Base-by-base conservation (phyloP, 805 yeast species). In the Tetrapisispora fleetii region DNA sequence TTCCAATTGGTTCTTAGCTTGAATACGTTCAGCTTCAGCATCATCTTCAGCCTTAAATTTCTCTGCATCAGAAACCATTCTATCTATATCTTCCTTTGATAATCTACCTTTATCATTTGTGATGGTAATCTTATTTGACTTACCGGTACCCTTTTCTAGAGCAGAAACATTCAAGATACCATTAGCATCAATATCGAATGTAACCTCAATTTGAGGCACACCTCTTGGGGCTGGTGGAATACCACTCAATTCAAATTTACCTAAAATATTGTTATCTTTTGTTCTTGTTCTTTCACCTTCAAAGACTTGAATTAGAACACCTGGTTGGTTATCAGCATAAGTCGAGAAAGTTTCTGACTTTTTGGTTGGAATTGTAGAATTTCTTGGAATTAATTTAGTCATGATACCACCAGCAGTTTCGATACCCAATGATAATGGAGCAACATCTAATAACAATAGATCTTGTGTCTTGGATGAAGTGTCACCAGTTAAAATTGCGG, bases 321-420 rank as follows among this genome's bases (percentile, higher is more conserved):
- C 96, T 60, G 97, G 96, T 77, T 90, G 97, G 82, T 90, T 89
- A 74, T 90, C 97, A 62, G 96, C 91, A 69, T 86, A 87, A 57
- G 98, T 90, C 55, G 96, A 87, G 85, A 90, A 90, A 57, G 85
- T 82, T 78, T 89, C 96, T 39, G 96, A 87, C 78, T 90, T 90
- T 82, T 89, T 89, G 72, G 96, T 86, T 73, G 98, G 98, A 61
- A 90, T 88, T 54, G 96, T 88, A 50, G 96, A 84, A 81, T 89
- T 89, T 78, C 96, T 83, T 73, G 95, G 95, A 64, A 89, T 90
- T 75, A 90, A 82, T 76, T 87, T 87, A 71, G 96, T 90, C 95
- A 90, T 89, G 74, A 89, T 90, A 81, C 97, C 97, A 79, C 98
- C 97, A 65, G 96, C 96, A 59, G 96, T 90, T 78, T 90, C 97